Evolutionary conservation across 192 early-diverging fungal species (phyloP).

Genomic region (Linnemannia zychae): DNA sequence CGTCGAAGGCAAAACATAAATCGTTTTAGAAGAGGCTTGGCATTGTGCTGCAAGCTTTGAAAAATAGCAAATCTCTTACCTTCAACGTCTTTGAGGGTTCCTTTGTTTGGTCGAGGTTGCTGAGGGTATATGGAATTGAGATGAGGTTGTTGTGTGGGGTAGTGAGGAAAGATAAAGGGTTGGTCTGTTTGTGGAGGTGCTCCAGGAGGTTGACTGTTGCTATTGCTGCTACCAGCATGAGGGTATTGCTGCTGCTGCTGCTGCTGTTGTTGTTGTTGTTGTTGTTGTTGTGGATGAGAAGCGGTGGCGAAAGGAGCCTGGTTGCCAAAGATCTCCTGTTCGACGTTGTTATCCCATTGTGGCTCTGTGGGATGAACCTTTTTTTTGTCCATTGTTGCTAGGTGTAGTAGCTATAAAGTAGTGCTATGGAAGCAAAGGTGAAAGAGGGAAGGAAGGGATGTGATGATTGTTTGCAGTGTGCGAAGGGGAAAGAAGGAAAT

Average conservation of each 20-base stretch:
- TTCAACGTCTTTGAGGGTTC: background rate
- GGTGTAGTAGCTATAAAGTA: background rate
- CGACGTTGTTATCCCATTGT: background rate
- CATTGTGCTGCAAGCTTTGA: background rate
- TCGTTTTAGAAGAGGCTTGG: background rate
- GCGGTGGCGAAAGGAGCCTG: slow-evolving; percentile 5
- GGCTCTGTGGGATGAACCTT: background rate
- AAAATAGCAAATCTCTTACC: background rate
- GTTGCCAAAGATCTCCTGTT: slow-evolving; percentile 22
- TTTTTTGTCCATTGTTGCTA: slow-evolving; percentile 6
- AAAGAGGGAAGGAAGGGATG: background rate
- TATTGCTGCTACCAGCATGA: background rate
- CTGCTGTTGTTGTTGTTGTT: background rate
- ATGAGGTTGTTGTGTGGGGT: background rate
- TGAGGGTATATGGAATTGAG: background rate
- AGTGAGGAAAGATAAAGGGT: slow-evolving; percentile 5
- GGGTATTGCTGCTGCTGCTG: background rate
- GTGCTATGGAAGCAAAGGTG: background rate
- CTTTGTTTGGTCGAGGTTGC: background rate
- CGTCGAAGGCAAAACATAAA: background rate
- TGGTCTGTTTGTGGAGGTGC: background rate
- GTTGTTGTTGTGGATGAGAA: background rate
- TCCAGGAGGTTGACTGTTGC: background rate
- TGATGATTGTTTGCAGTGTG: too few species aligned
- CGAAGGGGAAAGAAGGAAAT: background rate